Conservation (phyloP, 1,284 basidiomycete genomes). For the Thelephora terrestris region DNA sequence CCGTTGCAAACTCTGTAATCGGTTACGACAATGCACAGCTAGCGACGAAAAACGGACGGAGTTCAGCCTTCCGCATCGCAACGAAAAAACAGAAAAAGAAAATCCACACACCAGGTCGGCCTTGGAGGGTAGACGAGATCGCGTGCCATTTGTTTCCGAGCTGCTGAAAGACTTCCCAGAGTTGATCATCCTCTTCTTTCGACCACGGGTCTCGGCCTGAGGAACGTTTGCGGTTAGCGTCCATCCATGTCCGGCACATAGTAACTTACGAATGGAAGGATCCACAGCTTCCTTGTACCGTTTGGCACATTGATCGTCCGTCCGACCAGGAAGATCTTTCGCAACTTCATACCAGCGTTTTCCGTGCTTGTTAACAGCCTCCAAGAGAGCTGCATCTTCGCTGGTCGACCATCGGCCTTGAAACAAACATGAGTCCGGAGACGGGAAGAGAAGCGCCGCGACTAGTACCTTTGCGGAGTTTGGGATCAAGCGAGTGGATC, state of each 20-base stretch:
- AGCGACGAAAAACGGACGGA: neutral
- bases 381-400: neutral
- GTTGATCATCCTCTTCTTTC: constrained; percentile 1
- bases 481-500: constrained; percentile 1
- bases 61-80: neutral
- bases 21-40: neutral
- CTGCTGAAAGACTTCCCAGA: neutral
- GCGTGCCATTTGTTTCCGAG: neutral
- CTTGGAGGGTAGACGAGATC: neutral
- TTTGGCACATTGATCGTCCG: constrained; percentile 6
- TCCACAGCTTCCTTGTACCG: constrained; percentile 5
- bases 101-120: neutral
- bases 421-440: neutral
- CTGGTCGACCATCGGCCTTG: neutral
- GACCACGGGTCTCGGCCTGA: constrained; percentile 4
- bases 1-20: neutral
- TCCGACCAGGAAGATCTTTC: neutral
- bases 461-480: neutral
- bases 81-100: too few species aligned
- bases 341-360: neutral
- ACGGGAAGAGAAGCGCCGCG: neutral
- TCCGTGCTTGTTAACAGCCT: neutral
- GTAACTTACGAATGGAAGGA: constrained; percentile 9
- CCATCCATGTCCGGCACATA: too few species aligned
- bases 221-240: too few species aligned